Conservation (phyloP, 2,329 filamentous ascomycete species). For the Cladosporium sp. region DNA sequence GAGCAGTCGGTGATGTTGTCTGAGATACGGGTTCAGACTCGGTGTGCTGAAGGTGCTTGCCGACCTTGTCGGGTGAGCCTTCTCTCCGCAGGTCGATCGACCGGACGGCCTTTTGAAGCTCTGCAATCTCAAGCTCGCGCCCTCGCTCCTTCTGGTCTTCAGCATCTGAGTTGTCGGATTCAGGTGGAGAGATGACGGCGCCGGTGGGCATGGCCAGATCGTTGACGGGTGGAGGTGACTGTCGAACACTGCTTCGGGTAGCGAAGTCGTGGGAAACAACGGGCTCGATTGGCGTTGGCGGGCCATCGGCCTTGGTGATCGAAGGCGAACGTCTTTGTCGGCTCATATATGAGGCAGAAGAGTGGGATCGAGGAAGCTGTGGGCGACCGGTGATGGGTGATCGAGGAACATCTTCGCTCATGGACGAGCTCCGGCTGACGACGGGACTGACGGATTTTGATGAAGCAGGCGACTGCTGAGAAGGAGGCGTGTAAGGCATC, state of each 20-base stretch:
- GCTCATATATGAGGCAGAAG: constrained; percentile 58
- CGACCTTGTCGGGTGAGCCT: constrained; percentile 49
- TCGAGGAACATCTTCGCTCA: constrained; percentile 36
- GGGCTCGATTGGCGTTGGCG: constrained; percentile 28
- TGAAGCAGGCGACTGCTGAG: constrained; percentile 57
- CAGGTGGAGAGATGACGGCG: constrained; percentile 85
- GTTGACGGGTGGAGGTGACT: constrained; percentile 78
- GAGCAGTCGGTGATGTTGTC: constrained; percentile 34
- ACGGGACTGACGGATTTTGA: constrained; percentile 51
- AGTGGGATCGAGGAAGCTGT: constrained; percentile 52
- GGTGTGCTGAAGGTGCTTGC: constrained; percentile 16
- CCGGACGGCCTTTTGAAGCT: constrained; percentile 78
- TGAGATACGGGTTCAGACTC: constrained; percentile 33
- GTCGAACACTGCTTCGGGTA: constrained; percentile 62
- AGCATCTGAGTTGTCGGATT: constrained; percentile 81
- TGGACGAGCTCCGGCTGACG: constrained; percentile 49
- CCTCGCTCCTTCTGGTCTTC: constrained; percentile 47
- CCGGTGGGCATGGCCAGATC: constrained; percentile 74
- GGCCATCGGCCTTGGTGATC: constrained; percentile 33
- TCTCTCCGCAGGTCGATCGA: constrained; percentile 66
- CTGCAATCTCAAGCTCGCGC: constrained; percentile 45
- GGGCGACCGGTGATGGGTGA: constrained; percentile 38
- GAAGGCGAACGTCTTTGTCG: constrained; percentile 59
- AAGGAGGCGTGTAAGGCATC: constrained; percentile 88
- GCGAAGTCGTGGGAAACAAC: constrained; percentile 25